Base-by-base conservation (phyloP, 345 rosid species). In the Gossypium raimondii region DNA sequence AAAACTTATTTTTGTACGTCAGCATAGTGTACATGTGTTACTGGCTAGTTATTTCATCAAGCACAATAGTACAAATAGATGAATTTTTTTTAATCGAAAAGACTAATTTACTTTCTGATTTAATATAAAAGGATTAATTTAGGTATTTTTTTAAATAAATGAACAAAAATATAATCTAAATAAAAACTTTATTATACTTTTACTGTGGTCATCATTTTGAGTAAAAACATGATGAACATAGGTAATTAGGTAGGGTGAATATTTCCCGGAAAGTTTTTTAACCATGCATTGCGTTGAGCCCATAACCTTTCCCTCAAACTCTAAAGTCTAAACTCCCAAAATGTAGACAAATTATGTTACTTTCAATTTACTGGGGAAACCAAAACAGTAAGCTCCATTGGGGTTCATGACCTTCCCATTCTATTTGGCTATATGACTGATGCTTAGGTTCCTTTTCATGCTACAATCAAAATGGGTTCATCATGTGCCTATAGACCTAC, bases 371-470 rank as follows among this genome's bases (percentile, higher is more conserved):
- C 41, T 61, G 3, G 58, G 63, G 79, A 61, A 59, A 60, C 62
- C 74, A 18, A 70, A 51, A 17, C 63, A 2, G 51, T 44, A 25
- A 16, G 45, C 22, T 70, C 16, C 52, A 47, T 34, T 66, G 66
- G 45, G 45, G 18, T 67, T 27, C 29, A n/a, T 57, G 16, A 9
- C 24, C 71, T 65, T 17, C 72, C 47, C 57, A 53, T 76, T 43
- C 55, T 53, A 24, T 69, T 29, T 48, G 45, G 50, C 43, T 41
- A 24, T 27, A 47, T 38, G 16, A 17, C 25, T 67, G 18, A 65
- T 76, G 76, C 48, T 73, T 79, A 27, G 76, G 67, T 72, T 29
- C 79, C 78, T 61, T 61, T 75, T 45, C 75, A 68, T 34, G 79
- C 68, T 61, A n/a, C 17, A 70, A 77, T 77, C 64, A 56, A 68